Evolutionary conservation across 2,329 filamentous ascomycete species (phyloP).

Genomic region (Exophiala oligosperma): DNA sequence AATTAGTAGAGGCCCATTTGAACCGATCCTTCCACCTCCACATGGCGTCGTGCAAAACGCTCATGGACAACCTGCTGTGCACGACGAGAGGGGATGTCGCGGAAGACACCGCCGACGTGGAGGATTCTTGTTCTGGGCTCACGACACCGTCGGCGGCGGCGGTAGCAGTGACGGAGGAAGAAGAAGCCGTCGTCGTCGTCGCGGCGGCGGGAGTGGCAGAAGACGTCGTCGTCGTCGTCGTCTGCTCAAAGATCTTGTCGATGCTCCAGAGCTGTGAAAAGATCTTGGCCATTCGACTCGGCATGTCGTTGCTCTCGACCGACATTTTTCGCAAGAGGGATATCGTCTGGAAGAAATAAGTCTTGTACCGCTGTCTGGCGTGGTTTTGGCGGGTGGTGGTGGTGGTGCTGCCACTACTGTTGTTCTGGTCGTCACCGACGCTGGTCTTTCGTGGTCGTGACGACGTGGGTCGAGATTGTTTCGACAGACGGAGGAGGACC

Average conservation of each 20-base stretch:
- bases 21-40: slow-evolving; percentile 3
- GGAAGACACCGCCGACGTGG: neutral
- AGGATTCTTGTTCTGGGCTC: no score
- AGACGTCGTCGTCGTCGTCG: slow-evolving; percentile 12
- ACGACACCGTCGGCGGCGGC: no score
- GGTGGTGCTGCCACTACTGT: no score
- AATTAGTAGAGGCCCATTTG: neutral
- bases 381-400: neutral
- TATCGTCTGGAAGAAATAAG: slow-evolving; percentile 37
- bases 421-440: no score
- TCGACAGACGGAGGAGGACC: slow-evolving; percentile 37
- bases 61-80: slow-evolving; percentile 4
- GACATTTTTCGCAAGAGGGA: slow-evolving; percentile 39
- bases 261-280: slow-evolving; percentile 42
- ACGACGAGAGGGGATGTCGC: neutral
- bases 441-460: no score
- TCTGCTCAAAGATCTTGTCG: slow-evolving; percentile 39
- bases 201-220: no score
- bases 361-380: slow-evolving; percentile 29
- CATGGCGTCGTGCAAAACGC: slow-evolving; percentile 2
- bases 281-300: slow-evolving; percentile 34
- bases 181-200: no score
- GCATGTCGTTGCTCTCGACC: slow-evolving; percentile 35
- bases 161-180: no score
- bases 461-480: slow-evolving; percentile 26